Conservation (phyloP, 805 yeast species). For the Wickerhamiella kurtzmanii region DNA sequence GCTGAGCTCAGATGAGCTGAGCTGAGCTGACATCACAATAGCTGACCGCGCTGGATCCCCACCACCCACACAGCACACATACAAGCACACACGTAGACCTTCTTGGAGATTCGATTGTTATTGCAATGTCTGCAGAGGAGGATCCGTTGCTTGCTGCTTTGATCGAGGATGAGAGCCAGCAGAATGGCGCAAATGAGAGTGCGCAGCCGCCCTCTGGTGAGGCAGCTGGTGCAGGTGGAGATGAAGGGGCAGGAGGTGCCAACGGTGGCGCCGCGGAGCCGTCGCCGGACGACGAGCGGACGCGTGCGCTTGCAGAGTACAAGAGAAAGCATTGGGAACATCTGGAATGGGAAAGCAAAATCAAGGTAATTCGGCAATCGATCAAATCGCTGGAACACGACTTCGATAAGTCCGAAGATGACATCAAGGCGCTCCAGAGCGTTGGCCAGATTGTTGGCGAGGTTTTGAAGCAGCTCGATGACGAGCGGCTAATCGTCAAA, state of each 20-base stretch:
- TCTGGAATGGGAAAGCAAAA: constrained; percentile 83
- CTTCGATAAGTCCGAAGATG: constrained; percentile 89
- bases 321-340: constrained; percentile 83
- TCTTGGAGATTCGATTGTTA: background rate
- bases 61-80: background rate
- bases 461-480: constrained; percentile 86
- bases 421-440: constrained; percentile 90
- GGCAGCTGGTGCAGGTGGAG: too few relatives aligned
- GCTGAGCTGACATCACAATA: too few relatives aligned
- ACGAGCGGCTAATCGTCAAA: constrained; percentile 85
- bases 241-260: too few relatives aligned
- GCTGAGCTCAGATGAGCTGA: too few relatives aligned
- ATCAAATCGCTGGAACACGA: constrained; percentile 73
- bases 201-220: background rate
- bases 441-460: constrained; percentile 97
- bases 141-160: constrained; percentile 2
- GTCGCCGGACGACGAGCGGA: constrained; percentile 54
- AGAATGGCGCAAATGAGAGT: background rate
- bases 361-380: constrained; percentile 68
- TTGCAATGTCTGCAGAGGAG: constrained; percentile 1
- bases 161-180: constrained; percentile 13
- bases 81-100: background rate
- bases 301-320: constrained; percentile 61
- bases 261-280: background rate
- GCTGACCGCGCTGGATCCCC: background rate